Percentiles rank a stretch among this genome's conserved stretches.
These are phyloP conservation scores for Scolecobasidium constrictum DNA, from an alignment of 2,329 filamentous ascomycete species.

Conservation along the genomic window DNA sequence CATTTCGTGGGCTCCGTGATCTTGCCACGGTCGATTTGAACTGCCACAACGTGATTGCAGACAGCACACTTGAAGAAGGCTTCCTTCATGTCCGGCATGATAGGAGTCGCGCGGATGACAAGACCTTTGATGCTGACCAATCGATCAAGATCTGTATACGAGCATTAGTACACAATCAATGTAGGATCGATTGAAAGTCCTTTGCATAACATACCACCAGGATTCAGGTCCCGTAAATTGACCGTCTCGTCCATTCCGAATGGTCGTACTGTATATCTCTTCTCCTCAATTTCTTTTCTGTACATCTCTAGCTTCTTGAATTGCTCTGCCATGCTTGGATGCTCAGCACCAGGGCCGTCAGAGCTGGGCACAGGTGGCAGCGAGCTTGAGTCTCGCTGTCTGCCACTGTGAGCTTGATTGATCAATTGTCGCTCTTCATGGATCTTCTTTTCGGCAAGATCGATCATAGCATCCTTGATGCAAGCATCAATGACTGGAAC, in stretches of 20 bases:
- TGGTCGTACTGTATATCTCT: constrained; percentile 75
- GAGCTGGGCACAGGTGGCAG: constrained; percentile 71
- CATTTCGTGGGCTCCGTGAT: constrained; percentile 91
- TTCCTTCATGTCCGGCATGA: constrained; percentile 98
- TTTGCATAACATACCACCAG: constrained; percentile 53
- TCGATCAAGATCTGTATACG: constrained; percentile 71
- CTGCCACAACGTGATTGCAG: constrained; percentile 82
- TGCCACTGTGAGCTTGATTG: constrained; percentile 28
- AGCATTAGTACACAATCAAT: constrained; percentile 17
- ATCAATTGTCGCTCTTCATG: constrained; percentile 44
- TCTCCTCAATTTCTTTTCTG: constrained; percentile 65
- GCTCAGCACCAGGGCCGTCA: constrained; percentile 42
- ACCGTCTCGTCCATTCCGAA: constrained; percentile 79
- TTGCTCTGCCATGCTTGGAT: constrained; percentile 26
- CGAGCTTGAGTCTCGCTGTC: constrained; percentile 52
- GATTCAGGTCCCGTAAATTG: constrained; percentile 90
- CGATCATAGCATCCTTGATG: constrained; percentile 86
- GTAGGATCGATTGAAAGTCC: background rate
- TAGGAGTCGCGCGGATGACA: constrained; percentile 88
- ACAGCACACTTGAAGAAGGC: constrained; percentile 94
- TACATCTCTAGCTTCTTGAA: constrained; percentile 54
- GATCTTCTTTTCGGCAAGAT: constrained; percentile 73
- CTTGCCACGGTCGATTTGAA: constrained; percentile 88
- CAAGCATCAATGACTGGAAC: constrained; percentile 93
- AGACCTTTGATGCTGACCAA: constrained; percentile 90